Conservation (phyloP, 495 filamentous ascomycete species). For the Annulohypoxylon nitens region DNA sequence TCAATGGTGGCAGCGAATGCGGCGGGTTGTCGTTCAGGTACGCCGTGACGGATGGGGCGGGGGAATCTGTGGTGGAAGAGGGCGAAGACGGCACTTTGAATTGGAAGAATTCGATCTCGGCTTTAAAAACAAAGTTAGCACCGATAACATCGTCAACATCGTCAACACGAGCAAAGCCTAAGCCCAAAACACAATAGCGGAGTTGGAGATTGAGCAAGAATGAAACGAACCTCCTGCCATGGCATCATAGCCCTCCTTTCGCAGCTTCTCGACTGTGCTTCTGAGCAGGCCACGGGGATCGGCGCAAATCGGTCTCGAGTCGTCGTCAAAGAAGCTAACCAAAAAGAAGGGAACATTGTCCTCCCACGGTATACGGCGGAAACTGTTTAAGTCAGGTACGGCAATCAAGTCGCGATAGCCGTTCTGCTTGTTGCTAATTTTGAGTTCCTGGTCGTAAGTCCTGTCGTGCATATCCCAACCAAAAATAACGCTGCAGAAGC, state of each 20-base stretch:
- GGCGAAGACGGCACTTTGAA: conserved; percentile 76
- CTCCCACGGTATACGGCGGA: conserved; percentile 95
- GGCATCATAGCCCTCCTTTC: conserved; percentile 75
- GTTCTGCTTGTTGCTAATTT: conserved; percentile 91
- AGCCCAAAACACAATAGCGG: not conserved
- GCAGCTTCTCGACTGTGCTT: conserved; percentile 73
- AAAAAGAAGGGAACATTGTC: conserved; percentile 92
- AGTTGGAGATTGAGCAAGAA: not conserved
- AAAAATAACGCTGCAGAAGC: conserved; percentile 96
- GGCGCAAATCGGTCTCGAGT: conserved; percentile 78
- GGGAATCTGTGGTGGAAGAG: conserved; percentile 68
- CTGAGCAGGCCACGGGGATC: conserved; percentile 85
- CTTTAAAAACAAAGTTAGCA: conserved; percentile 58
- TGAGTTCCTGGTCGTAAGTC: conserved; percentile 86
- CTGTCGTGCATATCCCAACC: conserved; percentile 99
- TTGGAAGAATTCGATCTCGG: conserved; percentile 98
- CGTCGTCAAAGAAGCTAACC: conserved; percentile 85
- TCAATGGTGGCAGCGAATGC: conserved; percentile 78
- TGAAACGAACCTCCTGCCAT: conserved; percentile 88
- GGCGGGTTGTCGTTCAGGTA: conserved; percentile 81
- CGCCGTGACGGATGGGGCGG: conserved; percentile 68
- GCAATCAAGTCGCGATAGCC: conserved; percentile 93
- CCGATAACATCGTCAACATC: conserved; percentile 39
- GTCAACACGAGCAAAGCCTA: not conserved
- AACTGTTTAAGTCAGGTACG: conserved; percentile 82